Conservation (phyloP, 148 eudicot species). For the Dysphania ambrosioides region DNA sequence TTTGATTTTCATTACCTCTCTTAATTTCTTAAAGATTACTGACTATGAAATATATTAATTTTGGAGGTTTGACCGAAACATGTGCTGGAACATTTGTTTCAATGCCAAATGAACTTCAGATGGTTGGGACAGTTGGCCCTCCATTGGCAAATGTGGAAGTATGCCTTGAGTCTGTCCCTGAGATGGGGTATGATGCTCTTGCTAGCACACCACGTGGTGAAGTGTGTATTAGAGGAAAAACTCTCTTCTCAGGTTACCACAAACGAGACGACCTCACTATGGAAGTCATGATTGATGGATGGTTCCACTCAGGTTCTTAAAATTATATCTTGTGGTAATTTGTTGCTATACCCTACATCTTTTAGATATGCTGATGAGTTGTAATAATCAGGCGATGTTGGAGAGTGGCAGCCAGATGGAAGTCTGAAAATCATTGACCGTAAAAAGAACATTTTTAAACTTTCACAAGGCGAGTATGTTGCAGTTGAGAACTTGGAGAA, state of each 20-base stretch:
- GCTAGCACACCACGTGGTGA: conserved; percentile 78
- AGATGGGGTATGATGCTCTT: conserved; percentile 89
- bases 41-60: no score
- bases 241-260: conserved; percentile 84
- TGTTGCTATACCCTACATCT: not conserved
- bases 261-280: conserved; percentile 93
- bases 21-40: no score
- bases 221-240: conserved; percentile 75
- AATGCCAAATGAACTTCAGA: conserved; percentile 63
- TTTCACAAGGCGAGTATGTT: conserved; percentile 97
- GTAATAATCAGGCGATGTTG: conserved; percentile 71
- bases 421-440: conserved; percentile 90
- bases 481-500: conserved; percentile 98
- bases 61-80: conserved; percentile 91
- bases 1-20: no score
- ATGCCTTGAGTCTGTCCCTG: conserved; percentile 88
- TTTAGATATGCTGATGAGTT: conserved; percentile 7
- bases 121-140: conserved; percentile 95
- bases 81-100: conserved; percentile 95
- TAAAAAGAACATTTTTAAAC: conserved; percentile 97
- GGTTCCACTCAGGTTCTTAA: conserved; percentile 88
- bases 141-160: conserved; percentile 87
- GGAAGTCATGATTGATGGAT: conserved; percentile 89
- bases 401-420: conserved; percentile 98
- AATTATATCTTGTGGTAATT: not conserved